A percentile compares a stretch with the other conserved stretches of the same genome.
These are phyloP conservation scores for Cutaneotrichosporon sp. DNA, from an alignment of 1,284 basidiomycete species.

Conservation along the genomic window DNA sequence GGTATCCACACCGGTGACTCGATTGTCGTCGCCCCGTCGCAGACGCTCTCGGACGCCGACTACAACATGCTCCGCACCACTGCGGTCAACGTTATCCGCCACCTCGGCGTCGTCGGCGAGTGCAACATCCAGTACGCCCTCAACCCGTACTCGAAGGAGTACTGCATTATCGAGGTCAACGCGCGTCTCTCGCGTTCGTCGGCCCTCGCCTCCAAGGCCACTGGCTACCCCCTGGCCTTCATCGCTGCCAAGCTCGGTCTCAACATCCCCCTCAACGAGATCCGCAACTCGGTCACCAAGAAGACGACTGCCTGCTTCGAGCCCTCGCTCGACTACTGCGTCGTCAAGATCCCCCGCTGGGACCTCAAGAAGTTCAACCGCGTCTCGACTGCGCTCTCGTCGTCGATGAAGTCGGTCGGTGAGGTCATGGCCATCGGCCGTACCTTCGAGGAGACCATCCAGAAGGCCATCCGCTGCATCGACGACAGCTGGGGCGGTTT, in stretches of 20 bases:
- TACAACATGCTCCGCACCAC: conserved; percentile 99
- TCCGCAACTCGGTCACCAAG: conserved; percentile 96
- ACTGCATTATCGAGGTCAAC: conserved; percentile 99
- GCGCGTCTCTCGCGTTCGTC: conserved; percentile 98
- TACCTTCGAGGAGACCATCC: conserved; percentile 97
- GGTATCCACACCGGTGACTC: conserved; percentile 99
- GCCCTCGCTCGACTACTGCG: conserved; percentile 94
- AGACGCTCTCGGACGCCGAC: conserved; percentile 95
- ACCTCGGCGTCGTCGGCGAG: conserved; percentile 95
- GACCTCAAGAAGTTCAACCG: conserved; percentile 97
- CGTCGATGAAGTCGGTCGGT: conserved; percentile 98
- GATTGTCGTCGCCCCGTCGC: conserved; percentile 97
- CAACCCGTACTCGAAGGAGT: conserved; percentile 91
- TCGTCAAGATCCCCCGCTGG: conserved; percentile 99
- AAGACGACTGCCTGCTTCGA: conserved; percentile 97
- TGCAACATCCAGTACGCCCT: conserved; percentile 98
- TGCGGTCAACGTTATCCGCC: conserved; percentile 96
- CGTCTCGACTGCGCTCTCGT: conserved; percentile 82
- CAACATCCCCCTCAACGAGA: conserved; percentile 95
- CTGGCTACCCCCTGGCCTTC: conserved; percentile 96
- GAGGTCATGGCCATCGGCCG: conserved; percentile 99
- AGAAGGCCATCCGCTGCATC: conserved; percentile 95
- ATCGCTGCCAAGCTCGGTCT: conserved; percentile 98
- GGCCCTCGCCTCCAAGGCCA: conserved; percentile 96
- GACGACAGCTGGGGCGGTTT: conserved; percentile 95